Conservation (phyloP, 192 early-diverging fungal species). For the Entomortierella parvispora region DNA sequence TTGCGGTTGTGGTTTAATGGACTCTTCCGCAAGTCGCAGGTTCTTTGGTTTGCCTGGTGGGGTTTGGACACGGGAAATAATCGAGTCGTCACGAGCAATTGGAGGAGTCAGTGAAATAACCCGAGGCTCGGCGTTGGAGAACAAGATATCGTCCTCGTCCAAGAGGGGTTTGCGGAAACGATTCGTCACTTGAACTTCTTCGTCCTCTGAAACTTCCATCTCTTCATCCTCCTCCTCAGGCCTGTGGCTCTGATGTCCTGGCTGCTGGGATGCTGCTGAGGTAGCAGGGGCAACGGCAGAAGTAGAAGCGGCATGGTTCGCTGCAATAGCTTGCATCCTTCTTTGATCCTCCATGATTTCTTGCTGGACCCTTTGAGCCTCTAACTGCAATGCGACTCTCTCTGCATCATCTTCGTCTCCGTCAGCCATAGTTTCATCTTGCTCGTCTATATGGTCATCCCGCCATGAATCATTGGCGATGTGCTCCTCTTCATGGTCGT, state of each 20-base stretch:
- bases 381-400: conserved; percentile 22
- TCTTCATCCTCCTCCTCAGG: conserved; percentile 53
- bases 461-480: conserved; percentile 38
- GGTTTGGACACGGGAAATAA: conserved; percentile 11
- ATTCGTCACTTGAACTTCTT: conserved; percentile 41
- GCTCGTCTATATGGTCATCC: background rate
- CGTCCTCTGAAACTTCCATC: conserved; percentile 51
- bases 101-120: conserved; percentile 61
- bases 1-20: conserved; percentile 2
- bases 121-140: conserved; percentile 48
- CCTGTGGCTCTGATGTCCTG: conserved; percentile 37
- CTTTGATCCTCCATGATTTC: conserved; percentile 46
- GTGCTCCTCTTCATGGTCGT: conserved; percentile 52
- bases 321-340: background rate
- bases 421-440: background rate
- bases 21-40: conserved; percentile 10
- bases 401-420: conserved; percentile 1
- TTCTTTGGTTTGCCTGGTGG: conserved; percentile 24
- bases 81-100: conserved; percentile 55
- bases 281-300: background rate
- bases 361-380: conserved; percentile 41
- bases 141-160: conserved; percentile 38
- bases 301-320: background rate
- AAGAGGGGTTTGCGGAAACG: conserved; percentile 33
- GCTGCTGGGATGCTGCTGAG: background rate